Evolutionary conservation across 305 asterid species (phyloP).

Genomic region (Solanum hybrid): DNA sequence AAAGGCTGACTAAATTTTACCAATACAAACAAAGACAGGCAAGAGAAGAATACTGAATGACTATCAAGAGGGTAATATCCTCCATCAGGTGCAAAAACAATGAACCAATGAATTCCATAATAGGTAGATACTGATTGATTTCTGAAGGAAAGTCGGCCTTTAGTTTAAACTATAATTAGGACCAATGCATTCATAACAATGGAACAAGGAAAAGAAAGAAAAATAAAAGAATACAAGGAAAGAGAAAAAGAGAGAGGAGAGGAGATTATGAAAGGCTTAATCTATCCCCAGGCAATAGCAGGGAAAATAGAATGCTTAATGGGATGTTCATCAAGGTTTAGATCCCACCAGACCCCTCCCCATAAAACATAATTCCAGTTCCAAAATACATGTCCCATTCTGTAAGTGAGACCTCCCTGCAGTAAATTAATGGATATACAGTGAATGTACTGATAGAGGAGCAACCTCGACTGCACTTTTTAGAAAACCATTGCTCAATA

Average conservation of each 20-base stretch:
- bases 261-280: slow-evolving; percentile 24
- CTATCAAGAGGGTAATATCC: slow-evolving; percentile 47
- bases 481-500: slow-evolving; percentile 29
- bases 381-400: slow-evolving; percentile 64
- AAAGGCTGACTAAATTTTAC: slow-evolving; percentile 38
- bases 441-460: slow-evolving; percentile 51
- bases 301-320: slow-evolving; percentile 32
- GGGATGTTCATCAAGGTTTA: slow-evolving; percentile 36
- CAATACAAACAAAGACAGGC: slow-evolving; percentile 50
- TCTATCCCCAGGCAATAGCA: slow-evolving; percentile 33
- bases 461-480: slow-evolving; percentile 38
- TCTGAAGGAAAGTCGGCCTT: slow-evolving; percentile 27
- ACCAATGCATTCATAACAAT: slow-evolving; percentile 46
- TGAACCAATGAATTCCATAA: slow-evolving; percentile 44
- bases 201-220: slow-evolving; percentile 25
- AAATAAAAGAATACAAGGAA: slow-evolving; percentile 36
- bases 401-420: slow-evolving; percentile 63
- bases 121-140: slow-evolving; percentile 40
- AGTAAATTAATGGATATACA: slow-evolving; percentile 61
- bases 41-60: slow-evolving; percentile 46
- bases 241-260: slow-evolving; percentile 38
- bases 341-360: slow-evolving; percentile 25
- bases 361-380: slow-evolving; percentile 43
- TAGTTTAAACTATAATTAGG: slow-evolving; percentile 38
- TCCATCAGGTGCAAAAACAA: slow-evolving; percentile 49